Evolutionary conservation across 1,139 yeast genomes (phyloP), one percentile per base, ranked within the genome.

Genomic region (Suhomyces anneliseae): DNA sequence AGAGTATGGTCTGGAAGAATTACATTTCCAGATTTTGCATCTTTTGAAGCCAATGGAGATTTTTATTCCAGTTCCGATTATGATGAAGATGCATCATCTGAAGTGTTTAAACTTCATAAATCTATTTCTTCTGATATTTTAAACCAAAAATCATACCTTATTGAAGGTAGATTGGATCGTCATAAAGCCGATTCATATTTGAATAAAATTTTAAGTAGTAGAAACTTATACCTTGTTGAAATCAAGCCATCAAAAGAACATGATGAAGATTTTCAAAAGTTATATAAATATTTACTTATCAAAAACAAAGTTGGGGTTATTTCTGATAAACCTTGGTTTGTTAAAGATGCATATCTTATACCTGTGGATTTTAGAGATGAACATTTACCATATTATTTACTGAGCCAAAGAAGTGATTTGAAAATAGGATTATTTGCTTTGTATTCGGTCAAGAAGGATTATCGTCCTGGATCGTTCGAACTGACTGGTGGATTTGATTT

Each of bases 311-410:
- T 76, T 43, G 95, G 92, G 0, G 93, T 86, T 15, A 68, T 87
- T 40, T 73, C 79, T 34, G 74, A 72, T 19, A 70, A 64, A 51
- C 80, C 78, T 1, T 54, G 62, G 19, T 72, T 74, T 53, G 83
- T 85, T 33, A 86, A 85, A 58, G 95, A 87, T 60, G 75, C 84
- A 2, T 87, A 87, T 62, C 54, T 87, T 40, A 62, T 85, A 33
- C 76, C 88, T 1, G 54, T 81, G 24, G 70, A 63, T 51, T 61
- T 62, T 47, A 49, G 61, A 40, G 62, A 65, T 47, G 56, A 62
- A 38, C 34, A 54, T 35, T 51, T 69, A 24, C 72, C 75, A 1
- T 47, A 50, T 26, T 69, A 64, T 47, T 65, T 76, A 33, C 52
- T 59, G 34, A 45, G 54, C 11, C 55, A 56, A 36, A 64, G 48